Evolutionary conservation across 2,329 filamentous ascomycete species (phyloP), one percentile per base, ranked within the genome.

Genomic region (Fusarium coffeatum): DNA sequence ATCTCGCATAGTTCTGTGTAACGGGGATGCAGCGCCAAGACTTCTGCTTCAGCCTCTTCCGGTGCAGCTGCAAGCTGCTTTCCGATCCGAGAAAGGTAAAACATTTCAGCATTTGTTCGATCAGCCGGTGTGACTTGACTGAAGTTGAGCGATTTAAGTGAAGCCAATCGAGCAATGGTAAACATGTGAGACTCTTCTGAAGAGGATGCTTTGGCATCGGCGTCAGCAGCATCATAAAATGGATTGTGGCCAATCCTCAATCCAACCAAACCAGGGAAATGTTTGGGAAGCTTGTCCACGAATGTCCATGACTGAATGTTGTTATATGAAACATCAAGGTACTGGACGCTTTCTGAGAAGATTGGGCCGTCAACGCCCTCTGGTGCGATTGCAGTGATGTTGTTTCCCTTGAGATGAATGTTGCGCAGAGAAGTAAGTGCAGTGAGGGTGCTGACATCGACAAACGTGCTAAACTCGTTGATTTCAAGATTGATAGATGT

Each of bases 151-250:
- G 83, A 85, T 55, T 86, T 86, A 12, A 98, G 86, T 3, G 83
- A 82, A 2, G 87, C 86, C 2, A 98, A 83, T 4, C 94, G 92
- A 28, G 91, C 93, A 27, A 97, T 83, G 1, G 93, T 93, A 49
- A 98, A 86, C 92, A 97, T 97, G 81, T 94, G 95, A 2, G 92
- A 91, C 75, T 97, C 93, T 57, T 97, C 93, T 1, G 90, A 85
- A 8, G 85, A 87, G 27, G 86, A 80, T 25, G 82, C 79, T 56
- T 81, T 82, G 55, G 81, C 77, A n/a, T 75, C 83, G 8, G 51
- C 40, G 8, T 77, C 69, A 81, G 81, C 27, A 78, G 83, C 68
- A 56, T 90, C 84, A 80, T 93, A 97, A 23, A 98, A 85, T 7
- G 95, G 94, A 72, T 98, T 98, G 76, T 94, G 90, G 8, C 93